Base-by-base conservation (phyloP, 2,329 filamentous ascomycete species). In the Penicillium sp. region DNA sequence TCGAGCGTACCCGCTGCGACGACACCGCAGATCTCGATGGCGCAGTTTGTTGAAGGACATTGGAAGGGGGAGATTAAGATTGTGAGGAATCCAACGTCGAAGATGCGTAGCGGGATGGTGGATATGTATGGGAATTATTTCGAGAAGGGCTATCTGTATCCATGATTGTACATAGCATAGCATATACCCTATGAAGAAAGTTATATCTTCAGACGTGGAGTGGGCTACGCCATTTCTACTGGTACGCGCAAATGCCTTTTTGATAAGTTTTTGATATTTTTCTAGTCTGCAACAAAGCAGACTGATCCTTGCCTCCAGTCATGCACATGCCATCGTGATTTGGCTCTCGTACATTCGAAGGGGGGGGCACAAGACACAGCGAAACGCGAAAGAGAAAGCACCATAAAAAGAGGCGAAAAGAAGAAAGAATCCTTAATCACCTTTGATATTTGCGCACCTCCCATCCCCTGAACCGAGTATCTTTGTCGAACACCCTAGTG, bases 11-110 rank as follows among this genome's bases (percentile, higher is more conserved):
- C 60, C 8, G 53, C 65, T 17, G 45, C 56, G 26, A 61, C 68
- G 22, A 59, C 66, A 22, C 64, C 68, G 35, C 75, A 65, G 22
- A 53, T 68, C 40, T 62, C 72, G 8, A 68, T 79, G 54, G 69
- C 75, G 3, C 70, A 74, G n/a, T 78, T 76, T 64, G 80, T 86
- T 0, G 83, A 86, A 59, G 86, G 86, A 0, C 81, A 85, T 65
- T 89, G 86, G 86, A 81, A 83, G 33, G 86, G 86, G 6, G 79
- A 85, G 37, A 81, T 89, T 26, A 84, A 84, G 57, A 80, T 88
- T 33, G 76, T 88, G n/a, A 76, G 85, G 38, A 80, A 80, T 65
- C 67, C 77, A 17, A 71, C 73, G 13, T 73, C 73, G 0, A 75
- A 78, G 57, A 69, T 72, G 12, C 75, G 80, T 56, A 80, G 71